Conservation (phyloP, 345 rosid genomes). For the Eucalyptus globulus region DNA sequence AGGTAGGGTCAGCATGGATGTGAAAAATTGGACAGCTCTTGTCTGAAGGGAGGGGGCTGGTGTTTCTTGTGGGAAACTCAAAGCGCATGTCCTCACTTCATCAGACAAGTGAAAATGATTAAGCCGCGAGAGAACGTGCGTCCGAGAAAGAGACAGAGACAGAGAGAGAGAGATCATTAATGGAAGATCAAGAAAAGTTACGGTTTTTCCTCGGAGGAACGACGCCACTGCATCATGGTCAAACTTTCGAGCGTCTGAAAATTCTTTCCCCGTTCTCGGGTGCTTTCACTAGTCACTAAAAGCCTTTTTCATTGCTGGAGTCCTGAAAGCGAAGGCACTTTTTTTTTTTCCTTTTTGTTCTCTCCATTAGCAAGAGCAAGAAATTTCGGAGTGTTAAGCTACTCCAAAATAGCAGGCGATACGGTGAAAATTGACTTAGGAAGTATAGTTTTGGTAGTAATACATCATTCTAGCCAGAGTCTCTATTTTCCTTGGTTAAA, state of each 20-base stretch:
- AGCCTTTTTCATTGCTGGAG: not conserved
- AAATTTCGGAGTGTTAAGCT: not conserved
- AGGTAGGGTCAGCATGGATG: not conserved
- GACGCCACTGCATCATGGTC: not conserved
- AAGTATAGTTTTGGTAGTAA: not conserved
- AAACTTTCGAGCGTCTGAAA: not conserved
- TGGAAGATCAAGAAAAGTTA: not conserved
- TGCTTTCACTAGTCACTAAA: not conserved
- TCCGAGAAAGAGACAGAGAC: not conserved
- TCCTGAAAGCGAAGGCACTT: not conserved
- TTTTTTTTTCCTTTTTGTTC: not conserved
- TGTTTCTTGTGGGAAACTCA: not conserved
- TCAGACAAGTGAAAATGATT: not conserved
- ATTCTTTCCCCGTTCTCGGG: not conserved
- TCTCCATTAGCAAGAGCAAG: not conserved
- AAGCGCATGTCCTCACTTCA: not conserved
- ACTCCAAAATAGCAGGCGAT: not conserved
- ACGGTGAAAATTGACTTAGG: not conserved
- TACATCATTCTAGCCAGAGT: not conserved
- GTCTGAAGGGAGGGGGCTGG: not conserved
- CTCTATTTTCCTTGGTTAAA: not conserved
- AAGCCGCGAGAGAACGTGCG: not conserved
- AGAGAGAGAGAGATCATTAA: not conserved
- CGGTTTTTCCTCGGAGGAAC: not conserved
- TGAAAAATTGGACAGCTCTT: not conserved